These are phyloP conservation scores for Camptophora hylomeconis DNA, from an alignment of 2,329 filamentous ascomycete species.

Conservation along the genomic window DNA sequence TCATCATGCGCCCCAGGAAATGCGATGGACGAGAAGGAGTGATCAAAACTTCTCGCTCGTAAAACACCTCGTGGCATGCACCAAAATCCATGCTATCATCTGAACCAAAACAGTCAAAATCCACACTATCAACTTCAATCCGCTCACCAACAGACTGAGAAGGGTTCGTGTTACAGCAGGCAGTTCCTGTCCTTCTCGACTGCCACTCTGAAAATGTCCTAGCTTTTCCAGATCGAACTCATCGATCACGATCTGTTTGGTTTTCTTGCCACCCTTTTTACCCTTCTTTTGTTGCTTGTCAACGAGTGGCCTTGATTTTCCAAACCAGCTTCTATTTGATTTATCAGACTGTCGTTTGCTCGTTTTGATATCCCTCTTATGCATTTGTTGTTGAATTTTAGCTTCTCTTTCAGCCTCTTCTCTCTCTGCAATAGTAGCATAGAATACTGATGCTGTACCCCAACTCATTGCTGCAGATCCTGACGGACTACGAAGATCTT, in stretches of 20 bases:
- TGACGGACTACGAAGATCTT: conserved; percentile 11
- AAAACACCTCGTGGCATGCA: conserved; percentile 25
- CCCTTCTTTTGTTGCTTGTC: conserved; percentile 12
- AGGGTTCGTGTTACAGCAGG: conserved; percentile 24
- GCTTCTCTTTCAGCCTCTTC: conserved; percentile 28
- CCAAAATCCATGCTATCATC: conserved; percentile 28
- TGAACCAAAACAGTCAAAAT: conserved; percentile 26
- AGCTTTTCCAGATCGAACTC: conserved; percentile 35
- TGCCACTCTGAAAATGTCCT: conserved; percentile 25
- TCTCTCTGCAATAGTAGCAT: conserved; percentile 25
- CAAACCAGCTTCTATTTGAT: conserved; percentile 11
- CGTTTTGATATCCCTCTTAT: conserved; percentile 14
- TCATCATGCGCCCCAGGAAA: neutral
- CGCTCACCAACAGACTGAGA: conserved; percentile 26
- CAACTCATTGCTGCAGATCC: conserved; percentile 11
- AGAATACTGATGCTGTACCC: conserved; percentile 13
- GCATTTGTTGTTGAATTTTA: conserved; percentile 23
- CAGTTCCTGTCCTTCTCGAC: conserved; percentile 26
- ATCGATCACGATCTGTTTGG: conserved; percentile 24
- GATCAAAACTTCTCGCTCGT: conserved; percentile 29
- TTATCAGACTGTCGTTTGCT: conserved; percentile 2
- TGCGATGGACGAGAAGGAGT: neutral
- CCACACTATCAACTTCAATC: conserved; percentile 25
- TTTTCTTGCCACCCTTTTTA: conserved; percentile 17
- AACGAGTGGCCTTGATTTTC: conserved; percentile 5